These are phyloP conservation scores for Candida parachauliodes DNA, from an alignment of 805 yeast genomes.

Conservation along the genomic window DNA sequence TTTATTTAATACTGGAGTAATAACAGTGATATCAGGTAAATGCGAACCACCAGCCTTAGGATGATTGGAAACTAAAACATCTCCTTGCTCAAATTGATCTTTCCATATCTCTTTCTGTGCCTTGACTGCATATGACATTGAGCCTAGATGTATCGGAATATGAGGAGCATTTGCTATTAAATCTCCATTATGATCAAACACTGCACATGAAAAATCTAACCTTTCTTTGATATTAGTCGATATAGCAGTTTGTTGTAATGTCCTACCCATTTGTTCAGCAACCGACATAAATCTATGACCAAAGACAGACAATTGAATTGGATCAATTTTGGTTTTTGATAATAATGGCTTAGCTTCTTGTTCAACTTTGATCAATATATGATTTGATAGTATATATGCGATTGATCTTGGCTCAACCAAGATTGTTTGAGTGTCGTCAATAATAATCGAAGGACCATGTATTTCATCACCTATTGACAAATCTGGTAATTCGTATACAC, in stretches of 20 bases:
- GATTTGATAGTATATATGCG: slow-evolving; percentile 26
- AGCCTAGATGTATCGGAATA: slow-evolving; percentile 45
- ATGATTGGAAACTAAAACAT: slow-evolving; percentile 42
- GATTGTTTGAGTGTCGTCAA: slow-evolving; percentile 32
- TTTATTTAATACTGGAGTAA: slow-evolving; percentile 72
- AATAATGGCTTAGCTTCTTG: slow-evolving; percentile 20
- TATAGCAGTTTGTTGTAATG: slow-evolving; percentile 43
- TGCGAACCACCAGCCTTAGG: slow-evolving; percentile 43
- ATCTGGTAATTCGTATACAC: slow-evolving; percentile 19
- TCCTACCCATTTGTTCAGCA: slow-evolving; percentile 43
- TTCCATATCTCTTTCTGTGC: slow-evolving; percentile 39
- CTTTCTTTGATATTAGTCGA: slow-evolving; percentile 45
- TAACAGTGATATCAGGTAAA: slow-evolving; percentile 68
- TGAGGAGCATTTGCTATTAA: slow-evolving; percentile 47
- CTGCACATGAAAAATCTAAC: slow-evolving; percentile 44
- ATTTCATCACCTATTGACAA: slow-evolving; percentile 20
- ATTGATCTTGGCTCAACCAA: slow-evolving; percentile 29
- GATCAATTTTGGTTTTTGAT: slow-evolving; percentile 27
- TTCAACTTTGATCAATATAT: slow-evolving; percentile 29
- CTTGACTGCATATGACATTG: slow-evolving; percentile 46
- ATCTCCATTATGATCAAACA: slow-evolving; percentile 39
- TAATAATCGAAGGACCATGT: slow-evolving; percentile 30
- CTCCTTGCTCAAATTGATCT: slow-evolving; percentile 38
- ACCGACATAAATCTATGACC: slow-evolving; percentile 40
- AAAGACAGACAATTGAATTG: slow-evolving; percentile 38